Evolutionary conservation across 1,139 yeast species (phyloP).

Genomic region (Debaryomyces coudertii): DNA sequence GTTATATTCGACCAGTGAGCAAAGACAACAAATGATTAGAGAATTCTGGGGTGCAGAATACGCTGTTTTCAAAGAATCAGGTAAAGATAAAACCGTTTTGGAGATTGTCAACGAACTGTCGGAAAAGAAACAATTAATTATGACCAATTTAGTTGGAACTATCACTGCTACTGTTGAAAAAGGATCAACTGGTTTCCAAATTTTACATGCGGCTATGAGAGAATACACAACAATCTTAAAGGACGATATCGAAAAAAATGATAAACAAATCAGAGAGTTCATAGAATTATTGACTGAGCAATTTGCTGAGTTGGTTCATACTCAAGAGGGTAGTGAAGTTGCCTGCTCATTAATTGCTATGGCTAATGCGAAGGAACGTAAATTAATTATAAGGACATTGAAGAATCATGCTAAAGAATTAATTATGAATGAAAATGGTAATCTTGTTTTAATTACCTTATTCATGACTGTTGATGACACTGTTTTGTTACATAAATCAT

Average conservation of each 20-base stretch:
- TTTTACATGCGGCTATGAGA: constrained; percentile 94
- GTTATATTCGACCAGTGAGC: constrained; percentile 81
- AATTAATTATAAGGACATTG: constrained; percentile 68
- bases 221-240: constrained; percentile 78
- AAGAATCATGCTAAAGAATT: constrained; percentile 74
- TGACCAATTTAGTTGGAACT: constrained; percentile 78
- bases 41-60: constrained; percentile 98
- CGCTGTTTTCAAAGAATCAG: constrained; percentile 84
- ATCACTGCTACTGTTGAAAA: constrained; percentile 90
- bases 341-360: constrained; percentile 78
- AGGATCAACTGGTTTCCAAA: constrained; percentile 95
- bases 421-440: constrained; percentile 85
- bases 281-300: constrained; percentile 85
- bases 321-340: constrained; percentile 91
- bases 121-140: constrained; percentile 81
- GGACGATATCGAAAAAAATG: constrained; percentile 44
- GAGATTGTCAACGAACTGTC: constrained; percentile 70
- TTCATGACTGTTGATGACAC: constrained; percentile 95
- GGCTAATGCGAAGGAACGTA: constrained; percentile 93
- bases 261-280: constrained; percentile 74
- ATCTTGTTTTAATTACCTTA: constrained; percentile 73
- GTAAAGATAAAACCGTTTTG: constrained; percentile 61
- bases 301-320: constrained; percentile 92
- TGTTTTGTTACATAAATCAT: constrained; percentile 74
- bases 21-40: constrained; percentile 86